phyloP scores from a whole-genome alignment of 139 green algal species.

The Trebouxia sp. region DNA sequence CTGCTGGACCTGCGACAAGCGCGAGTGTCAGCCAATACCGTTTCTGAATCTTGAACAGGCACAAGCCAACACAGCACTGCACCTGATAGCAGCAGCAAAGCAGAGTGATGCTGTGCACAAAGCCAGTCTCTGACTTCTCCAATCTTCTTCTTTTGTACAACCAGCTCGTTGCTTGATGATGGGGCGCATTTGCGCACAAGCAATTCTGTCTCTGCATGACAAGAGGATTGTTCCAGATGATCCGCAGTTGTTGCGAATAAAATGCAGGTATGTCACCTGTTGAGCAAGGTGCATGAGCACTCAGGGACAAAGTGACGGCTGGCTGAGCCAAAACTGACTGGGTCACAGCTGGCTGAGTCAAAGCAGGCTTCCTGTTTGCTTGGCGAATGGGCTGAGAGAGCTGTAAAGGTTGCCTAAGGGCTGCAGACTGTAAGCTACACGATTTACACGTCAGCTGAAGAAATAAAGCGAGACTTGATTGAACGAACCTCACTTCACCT shows the following conservation, averaged over 20 bases:
- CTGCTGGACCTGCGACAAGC: slow-evolving; percentile 58
- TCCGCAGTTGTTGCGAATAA: too few relatives aligned
- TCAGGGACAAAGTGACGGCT: too few relatives aligned
- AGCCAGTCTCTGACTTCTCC: slow-evolving; percentile 66
- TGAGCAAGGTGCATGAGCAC: too few relatives aligned
- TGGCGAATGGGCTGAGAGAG: neutral
- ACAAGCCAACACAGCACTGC: too few relatives aligned
- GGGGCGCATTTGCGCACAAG: slow-evolving; percentile 66
- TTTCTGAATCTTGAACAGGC: too few relatives aligned
- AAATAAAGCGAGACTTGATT: neutral
- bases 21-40: too few relatives aligned
- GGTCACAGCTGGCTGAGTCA: too few relatives aligned
- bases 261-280: too few relatives aligned
- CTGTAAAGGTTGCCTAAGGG: neutral
- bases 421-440: slow-evolving; percentile 1
- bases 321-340: too few relatives aligned
- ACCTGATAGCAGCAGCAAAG: slow-evolving; percentile 54
- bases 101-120: neutral
- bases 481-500: neutral
- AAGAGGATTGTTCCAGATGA: neutral
- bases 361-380: too few relatives aligned
- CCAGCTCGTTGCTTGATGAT: slow-evolving; percentile 45
- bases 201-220: slow-evolving; percentile 18
- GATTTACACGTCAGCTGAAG: neutral
- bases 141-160: slow-evolving; percentile 75